Conservation (phyloP, 768 basidiomycete species). For the Amanita rimosa region DNA sequence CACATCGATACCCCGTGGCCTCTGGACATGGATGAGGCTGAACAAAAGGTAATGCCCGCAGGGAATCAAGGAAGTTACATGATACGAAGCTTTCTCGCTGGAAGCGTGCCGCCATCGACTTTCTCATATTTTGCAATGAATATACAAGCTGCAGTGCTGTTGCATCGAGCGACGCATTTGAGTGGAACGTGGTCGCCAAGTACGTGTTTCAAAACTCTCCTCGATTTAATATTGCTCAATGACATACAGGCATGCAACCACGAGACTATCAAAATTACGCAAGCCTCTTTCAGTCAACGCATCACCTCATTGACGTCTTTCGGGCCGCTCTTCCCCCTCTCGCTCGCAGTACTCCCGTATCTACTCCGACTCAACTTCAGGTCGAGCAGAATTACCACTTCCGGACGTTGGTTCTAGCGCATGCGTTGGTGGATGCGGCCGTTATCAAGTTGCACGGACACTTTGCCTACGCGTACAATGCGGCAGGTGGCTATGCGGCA, state of each 20-base stretch:
- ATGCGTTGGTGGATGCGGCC: slow-evolving; percentile 36
- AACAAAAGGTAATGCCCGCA: slow-evolving; percentile 8
- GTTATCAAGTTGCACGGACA: slow-evolving; percentile 40
- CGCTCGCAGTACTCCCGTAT: not conserved
- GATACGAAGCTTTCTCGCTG: slow-evolving; percentile 35
- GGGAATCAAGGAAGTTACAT: slow-evolving; percentile 36
- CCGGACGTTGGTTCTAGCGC: slow-evolving; percentile 30
- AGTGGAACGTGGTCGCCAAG: slow-evolving; percentile 35
- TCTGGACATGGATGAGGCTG: slow-evolving; percentile 26
- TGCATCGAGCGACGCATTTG: slow-evolving; percentile 46
- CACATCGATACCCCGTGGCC: slow-evolving; percentile 47
- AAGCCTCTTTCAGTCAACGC: slow-evolving; percentile 31
- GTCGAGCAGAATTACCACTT: not conserved
- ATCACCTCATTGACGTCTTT: slow-evolving; percentile 32
- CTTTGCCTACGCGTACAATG: slow-evolving; percentile 24
- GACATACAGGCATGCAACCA: slow-evolving; percentile 24
- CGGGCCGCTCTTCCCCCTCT: slow-evolving; percentile 3
- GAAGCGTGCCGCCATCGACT: slow-evolving; percentile 15
- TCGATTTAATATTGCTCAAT: slow-evolving; percentile 6
- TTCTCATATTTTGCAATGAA: slow-evolving; percentile 25
- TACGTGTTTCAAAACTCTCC: slow-evolving; percentile 14
- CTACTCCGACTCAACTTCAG: not conserved
- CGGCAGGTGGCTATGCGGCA: slow-evolving; percentile 5
- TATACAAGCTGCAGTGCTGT: slow-evolving; percentile 45
- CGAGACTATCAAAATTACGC: slow-evolving; percentile 31